Conservation (phyloP, 2,329 filamentous ascomycete species). For the Alternaria triticimaculans region DNA sequence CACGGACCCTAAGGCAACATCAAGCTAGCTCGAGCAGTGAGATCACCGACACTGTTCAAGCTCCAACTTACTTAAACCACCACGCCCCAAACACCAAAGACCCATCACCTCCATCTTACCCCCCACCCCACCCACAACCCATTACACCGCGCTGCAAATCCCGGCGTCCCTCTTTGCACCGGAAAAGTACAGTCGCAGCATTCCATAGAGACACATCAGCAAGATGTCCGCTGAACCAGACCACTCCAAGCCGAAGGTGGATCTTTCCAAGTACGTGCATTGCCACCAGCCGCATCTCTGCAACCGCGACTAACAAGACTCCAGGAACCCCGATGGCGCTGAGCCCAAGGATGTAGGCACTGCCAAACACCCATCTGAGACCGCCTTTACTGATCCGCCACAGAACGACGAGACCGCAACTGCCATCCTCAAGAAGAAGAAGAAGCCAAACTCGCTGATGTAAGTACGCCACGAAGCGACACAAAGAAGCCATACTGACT, state of each 20-base stretch:
- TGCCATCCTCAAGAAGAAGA: slow-evolving; percentile 99
- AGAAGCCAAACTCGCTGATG: slow-evolving; percentile 99
- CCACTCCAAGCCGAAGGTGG: slow-evolving; percentile 57
- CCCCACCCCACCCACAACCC: slow-evolving; percentile 26
- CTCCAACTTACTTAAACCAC: slow-evolving; percentile 47
- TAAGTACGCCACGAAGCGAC: slow-evolving; percentile 56
- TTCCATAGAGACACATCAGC: slow-evolving; percentile 23
- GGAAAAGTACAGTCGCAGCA: slow-evolving; percentile 21
- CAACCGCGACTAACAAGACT: slow-evolving; percentile 51
- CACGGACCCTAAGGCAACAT: slow-evolving; percentile 31
- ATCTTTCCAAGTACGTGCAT: slow-evolving; percentile 55
- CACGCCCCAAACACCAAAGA: slow-evolving; percentile 29
- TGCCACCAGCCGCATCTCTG: slow-evolving; percentile 12
- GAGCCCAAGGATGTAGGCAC: slow-evolving; percentile 77
- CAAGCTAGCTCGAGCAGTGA: slow-evolving; percentile 32
- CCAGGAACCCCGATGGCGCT: slow-evolving; percentile 85
- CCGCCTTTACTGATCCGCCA: slow-evolving; percentile 41
- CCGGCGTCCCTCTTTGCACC: slow-evolving; percentile 13
- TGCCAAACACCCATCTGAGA: slow-evolving; percentile 11
- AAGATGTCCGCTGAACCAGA: slow-evolving; percentile 60
- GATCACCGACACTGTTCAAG: slow-evolving; percentile 35
- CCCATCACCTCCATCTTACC: slow-evolving; percentile 36
- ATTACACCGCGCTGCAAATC: slow-evolving; percentile 24
- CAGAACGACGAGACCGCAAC: slow-evolving; percentile 91
- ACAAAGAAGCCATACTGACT: slow-evolving; percentile 36